phyloP scores from a whole-genome alignment of 768 basidiomycete genomes.

The Leccinum uliginosum region DNA sequence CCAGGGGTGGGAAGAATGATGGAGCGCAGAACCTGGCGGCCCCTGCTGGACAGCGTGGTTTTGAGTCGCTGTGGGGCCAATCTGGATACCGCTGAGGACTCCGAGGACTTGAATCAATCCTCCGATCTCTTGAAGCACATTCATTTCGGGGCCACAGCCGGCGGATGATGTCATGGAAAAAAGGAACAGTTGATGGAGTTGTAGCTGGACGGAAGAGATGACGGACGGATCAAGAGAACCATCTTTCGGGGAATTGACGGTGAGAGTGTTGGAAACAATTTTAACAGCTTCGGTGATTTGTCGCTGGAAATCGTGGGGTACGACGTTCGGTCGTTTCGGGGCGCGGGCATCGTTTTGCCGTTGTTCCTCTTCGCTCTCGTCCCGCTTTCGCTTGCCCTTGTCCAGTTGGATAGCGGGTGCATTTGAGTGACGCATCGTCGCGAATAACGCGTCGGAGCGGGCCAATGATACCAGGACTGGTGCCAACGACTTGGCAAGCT shows the following conservation, averaged over 20 bases:
- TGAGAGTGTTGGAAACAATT: constrained; percentile 48
- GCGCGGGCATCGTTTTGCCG: constrained; percentile 24
- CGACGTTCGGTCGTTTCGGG: constrained; percentile 45
- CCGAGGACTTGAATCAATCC: constrained; percentile 82
- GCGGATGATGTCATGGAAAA: constrained; percentile 72
- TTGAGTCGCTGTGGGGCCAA: constrained; percentile 38
- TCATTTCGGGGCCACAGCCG: constrained; percentile 47
- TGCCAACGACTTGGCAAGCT: constrained; percentile 53
- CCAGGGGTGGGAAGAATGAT: constrained; percentile 28
- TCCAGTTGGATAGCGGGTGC: constrained; percentile 59
- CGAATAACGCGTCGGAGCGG: constrained; percentile 61
- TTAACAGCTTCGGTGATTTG: constrained; percentile 61
- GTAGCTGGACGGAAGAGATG: constrained; percentile 66
- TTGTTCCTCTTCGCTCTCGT: constrained; percentile 38
- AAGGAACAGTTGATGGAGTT: constrained; percentile 72
- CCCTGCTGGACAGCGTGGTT: constrained; percentile 22
- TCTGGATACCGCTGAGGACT: constrained; percentile 73
- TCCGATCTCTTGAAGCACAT: constrained; percentile 66
- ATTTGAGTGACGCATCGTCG: constrained; percentile 59
- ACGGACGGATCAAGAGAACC: constrained; percentile 51
- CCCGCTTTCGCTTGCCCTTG: constrained; percentile 74
- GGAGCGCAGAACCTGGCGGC: constrained; percentile 30
- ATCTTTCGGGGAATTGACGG: constrained; percentile 30
- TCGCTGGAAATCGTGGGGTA: constrained; percentile 45
- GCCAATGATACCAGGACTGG: constrained; percentile 62